Evolutionary conservation across 176 grass and related monocot species (phyloP), one percentile per base, ranked within the genome.

Genomic region (Aegilops umbellulata): DNA sequence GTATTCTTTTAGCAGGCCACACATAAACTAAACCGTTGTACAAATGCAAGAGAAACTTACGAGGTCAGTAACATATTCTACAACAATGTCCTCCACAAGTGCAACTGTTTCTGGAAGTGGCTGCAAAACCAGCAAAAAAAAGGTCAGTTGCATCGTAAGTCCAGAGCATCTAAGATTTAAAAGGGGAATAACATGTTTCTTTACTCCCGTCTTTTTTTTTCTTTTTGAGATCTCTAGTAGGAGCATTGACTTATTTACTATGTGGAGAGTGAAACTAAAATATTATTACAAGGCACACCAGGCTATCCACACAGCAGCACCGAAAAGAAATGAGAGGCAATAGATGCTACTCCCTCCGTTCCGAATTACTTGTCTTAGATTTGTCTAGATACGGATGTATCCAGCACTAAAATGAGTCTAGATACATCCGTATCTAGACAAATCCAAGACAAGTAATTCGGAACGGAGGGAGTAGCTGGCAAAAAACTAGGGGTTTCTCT

Each of bases 61-160:
- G 87, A 99, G 65, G 77, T 99, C 97, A 85, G 94, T 99, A 76
- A 98, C 88, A 86, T 95, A 98, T 86, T 98, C 96, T 0, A 94
- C 88, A 64, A 94, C 93, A 84, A 98, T 98, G 70, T 98, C 96
- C 86, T 99, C 97, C 74, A 99, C 94, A 77, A 99, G 91, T 14
- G 97, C 86, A 80, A 99, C 88, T 6, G 97, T 94, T 90, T 99
- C 96, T 64, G 97, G 97, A 83, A 99, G 90, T 71, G 97, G 97
- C 97, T 99, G 92, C 47, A 87, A 92, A 88, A 47, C 26, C 7
- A 87, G 89, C 8, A 81, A 51, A 80, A 90, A 7, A 81, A 38
- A 80, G 73, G 72, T 35, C 70, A 69, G 23, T 53, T 53, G 44
- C 14, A 41, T 69, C 7, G 30, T 53, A 69, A 82, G 29, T 5